These are phyloP conservation scores for Tremellales sp. DNA, from an alignment of 1,284 basidiomycete genomes.

Conservation along the genomic window DNA sequence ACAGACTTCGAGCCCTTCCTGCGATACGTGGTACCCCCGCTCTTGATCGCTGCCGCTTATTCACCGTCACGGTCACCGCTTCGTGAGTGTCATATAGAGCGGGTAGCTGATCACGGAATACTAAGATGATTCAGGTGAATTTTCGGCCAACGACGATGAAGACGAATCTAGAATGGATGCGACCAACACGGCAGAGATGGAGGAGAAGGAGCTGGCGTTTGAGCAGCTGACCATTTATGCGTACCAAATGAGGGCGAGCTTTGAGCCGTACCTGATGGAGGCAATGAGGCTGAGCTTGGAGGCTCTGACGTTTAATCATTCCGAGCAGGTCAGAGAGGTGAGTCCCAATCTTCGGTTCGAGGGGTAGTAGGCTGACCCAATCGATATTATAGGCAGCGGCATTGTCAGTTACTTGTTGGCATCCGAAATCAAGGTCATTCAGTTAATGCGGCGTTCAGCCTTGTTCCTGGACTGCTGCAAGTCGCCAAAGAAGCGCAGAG, in stretches of 20 bases:
- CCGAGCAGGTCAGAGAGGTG: conserved; percentile 74
- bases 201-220: conserved; percentile 79
- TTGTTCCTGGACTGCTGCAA: conserved; percentile 66
- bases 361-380: too few species aligned
- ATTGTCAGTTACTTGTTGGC: conserved; percentile 53
- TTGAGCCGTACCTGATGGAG: conserved; percentile 68
- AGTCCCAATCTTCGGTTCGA: conserved; percentile 6
- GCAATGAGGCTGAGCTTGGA: conserved; percentile 68
- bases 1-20: conserved; percentile 78
- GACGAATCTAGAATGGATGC: conserved; percentile 48
- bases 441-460: conserved; percentile 54
- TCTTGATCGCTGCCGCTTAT: conserved; percentile 69
- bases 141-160: conserved; percentile 54
- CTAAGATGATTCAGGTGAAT: conserved; percentile 6
- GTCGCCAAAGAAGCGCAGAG: conserved; percentile 62
- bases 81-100: too few species aligned
- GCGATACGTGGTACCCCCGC: conserved; percentile 70
- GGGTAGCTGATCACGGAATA: not conserved
- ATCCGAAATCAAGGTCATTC: not conserved
- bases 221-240: conserved; percentile 77
- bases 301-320: conserved; percentile 67
- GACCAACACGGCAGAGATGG: conserved; percentile 62
- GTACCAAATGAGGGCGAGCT: conserved; percentile 62
- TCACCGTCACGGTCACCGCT: conserved; percentile 52
- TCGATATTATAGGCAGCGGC: conserved; percentile 52